These are phyloP conservation scores for Alternaria metachromatica DNA, from an alignment of 2,329 filamentous ascomycete genomes.

Conservation along the genomic window DNA sequence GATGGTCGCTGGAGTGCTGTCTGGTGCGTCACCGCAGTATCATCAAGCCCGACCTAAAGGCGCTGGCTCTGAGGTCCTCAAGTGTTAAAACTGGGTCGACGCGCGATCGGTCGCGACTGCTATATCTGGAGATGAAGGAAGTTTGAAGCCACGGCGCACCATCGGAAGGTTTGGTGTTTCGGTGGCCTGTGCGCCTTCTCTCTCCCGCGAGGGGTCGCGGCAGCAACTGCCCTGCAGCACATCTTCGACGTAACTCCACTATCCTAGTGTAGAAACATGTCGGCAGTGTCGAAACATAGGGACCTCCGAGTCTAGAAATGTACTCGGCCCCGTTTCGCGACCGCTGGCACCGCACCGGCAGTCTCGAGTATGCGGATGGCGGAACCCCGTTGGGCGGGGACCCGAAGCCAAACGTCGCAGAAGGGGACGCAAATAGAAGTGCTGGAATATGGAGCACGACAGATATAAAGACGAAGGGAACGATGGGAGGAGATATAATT, in stretches of 20 bases:
- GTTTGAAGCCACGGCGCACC: slow-evolving; percentile 4
- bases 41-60: no score
- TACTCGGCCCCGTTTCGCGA: slow-evolving; percentile 33
- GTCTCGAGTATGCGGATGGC: slow-evolving; percentile 23
- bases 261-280: background rate
- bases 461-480: slow-evolving; percentile 30
- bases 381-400: slow-evolving; percentile 40
- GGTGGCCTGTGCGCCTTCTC: slow-evolving; percentile 11
- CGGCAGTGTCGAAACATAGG: slow-evolving; percentile 21
- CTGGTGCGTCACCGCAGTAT: no score
- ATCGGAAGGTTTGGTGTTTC: background rate
- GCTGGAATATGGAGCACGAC: slow-evolving; percentile 11
- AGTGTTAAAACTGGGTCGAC: background rate
- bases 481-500: slow-evolving; percentile 1
- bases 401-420: slow-evolving; percentile 34
- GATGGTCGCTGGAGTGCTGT: no score
- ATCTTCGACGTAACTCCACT: background rate
- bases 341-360: slow-evolving; percentile 27
- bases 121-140: background rate
- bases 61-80: no score
- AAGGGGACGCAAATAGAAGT: slow-evolving; percentile 15
- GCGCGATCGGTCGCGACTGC: background rate
- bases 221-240: slow-evolving; percentile 10
- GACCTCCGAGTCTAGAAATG: slow-evolving; percentile 24
- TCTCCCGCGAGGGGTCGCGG: slow-evolving; percentile 13